Percentiles rank a stretch among this genome's conserved stretches.
These are phyloP conservation scores for Kockiozyma suomiensis DNA, from an alignment of 805 yeast genomes.

Conservation along the genomic window DNA sequence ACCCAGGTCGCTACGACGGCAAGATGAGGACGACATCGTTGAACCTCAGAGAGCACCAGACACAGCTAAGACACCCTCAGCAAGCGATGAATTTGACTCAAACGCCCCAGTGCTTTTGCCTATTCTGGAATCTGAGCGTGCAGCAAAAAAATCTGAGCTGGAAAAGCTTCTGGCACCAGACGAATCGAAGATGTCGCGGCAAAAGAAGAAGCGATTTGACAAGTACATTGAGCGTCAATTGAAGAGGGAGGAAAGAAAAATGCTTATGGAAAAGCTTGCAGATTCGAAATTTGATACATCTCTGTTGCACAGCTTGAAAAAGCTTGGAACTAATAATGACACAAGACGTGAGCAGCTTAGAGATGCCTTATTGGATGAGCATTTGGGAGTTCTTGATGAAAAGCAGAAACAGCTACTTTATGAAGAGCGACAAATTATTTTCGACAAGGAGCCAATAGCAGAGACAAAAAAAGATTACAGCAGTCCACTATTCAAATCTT, in stretches of 20 bases:
- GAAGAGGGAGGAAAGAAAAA: constrained; percentile 83
- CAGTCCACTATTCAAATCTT: too few species aligned
- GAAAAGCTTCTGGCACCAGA: constrained; percentile 61
- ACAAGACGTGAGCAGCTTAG: constrained; percentile 68
- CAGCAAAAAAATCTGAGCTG: constrained; percentile 64
- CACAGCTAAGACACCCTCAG: neutral
- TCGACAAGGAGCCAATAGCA: constrained; percentile 53
- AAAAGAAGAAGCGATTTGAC: constrained; percentile 77
- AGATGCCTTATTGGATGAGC: constrained; percentile 75
- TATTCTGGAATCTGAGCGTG: constrained; percentile 63
- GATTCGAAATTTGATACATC: constrained; percentile 70
- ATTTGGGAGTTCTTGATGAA: constrained; percentile 69
- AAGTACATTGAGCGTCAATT: constrained; percentile 91
- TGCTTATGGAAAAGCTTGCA: constrained; percentile 68
- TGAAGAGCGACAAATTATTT: constrained; percentile 61
- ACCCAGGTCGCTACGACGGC: constrained; percentile 60
- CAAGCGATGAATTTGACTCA: constrained; percentile 44
- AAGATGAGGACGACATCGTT: constrained; percentile 42
- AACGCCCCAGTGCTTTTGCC: constrained; percentile 68
- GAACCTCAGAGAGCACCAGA: neutral
- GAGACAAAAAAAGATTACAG: too few species aligned
- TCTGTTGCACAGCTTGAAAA: constrained; percentile 69
- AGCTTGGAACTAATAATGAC: constrained; percentile 71
- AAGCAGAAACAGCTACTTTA: constrained; percentile 63
- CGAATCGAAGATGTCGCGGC: constrained; percentile 68